Evolutionary conservation across 257 asterid genomes (phyloP).

Genomic region (Mentha longifolia): DNA sequence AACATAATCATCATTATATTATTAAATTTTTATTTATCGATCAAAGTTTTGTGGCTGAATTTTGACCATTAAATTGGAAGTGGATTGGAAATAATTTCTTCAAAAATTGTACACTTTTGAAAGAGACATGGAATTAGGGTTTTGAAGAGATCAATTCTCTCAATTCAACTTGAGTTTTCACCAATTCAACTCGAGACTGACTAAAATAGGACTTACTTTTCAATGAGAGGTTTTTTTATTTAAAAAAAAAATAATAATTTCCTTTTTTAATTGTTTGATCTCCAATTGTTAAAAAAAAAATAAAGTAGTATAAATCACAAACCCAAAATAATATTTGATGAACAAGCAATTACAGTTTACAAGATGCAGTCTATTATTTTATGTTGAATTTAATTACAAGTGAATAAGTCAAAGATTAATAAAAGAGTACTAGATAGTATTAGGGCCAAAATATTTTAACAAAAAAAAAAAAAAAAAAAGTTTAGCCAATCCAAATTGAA

Average conservation of each 20-base stretch:
- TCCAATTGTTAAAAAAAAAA: background rate
- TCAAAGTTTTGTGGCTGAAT: constrained; percentile 34
- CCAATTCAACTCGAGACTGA: constrained; percentile 33
- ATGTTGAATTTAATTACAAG: too few relatives aligned
- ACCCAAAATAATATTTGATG: background rate
- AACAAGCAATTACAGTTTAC: too few relatives aligned
- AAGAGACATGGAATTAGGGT: background rate
- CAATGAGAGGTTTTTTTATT: background rate
- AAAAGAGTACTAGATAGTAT: too few relatives aligned
- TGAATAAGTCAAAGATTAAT: too few relatives aligned
- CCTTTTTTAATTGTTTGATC: background rate
- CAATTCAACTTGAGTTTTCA: background rate
- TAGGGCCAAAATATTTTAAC: too few relatives aligned
- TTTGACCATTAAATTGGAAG: constrained; percentile 25
- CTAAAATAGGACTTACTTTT: background rate
- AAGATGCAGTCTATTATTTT: too few relatives aligned
- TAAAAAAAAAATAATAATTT: background rate
- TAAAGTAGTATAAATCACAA: background rate
- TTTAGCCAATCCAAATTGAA: too few relatives aligned
- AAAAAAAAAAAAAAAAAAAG: too few relatives aligned
- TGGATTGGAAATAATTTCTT: background rate
- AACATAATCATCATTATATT: background rate
- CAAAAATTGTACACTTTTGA: background rate
- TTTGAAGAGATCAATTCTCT: constrained; percentile 29
- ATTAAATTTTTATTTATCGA: background rate